These are phyloP conservation scores for Rhizopogon vinicolor DNA, from an alignment of 768 basidiomycete species.

Conservation along the genomic window DNA sequence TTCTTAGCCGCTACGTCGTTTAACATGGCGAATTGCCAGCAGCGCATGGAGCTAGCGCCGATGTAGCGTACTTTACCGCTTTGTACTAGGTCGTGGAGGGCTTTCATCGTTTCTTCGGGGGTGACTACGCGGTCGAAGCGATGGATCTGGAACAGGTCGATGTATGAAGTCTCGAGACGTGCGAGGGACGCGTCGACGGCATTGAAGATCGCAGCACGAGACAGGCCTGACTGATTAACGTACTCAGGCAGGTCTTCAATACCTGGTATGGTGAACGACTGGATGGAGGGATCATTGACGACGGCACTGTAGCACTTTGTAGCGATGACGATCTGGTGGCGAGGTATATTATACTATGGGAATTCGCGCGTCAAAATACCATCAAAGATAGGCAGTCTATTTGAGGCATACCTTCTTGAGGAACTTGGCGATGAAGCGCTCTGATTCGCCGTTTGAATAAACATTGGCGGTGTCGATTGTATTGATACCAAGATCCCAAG, in stretches of 20 bases:
- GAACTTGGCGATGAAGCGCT: conserved; percentile 32
- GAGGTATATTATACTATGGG: conserved; percentile 18
- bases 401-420: conserved; percentile 18
- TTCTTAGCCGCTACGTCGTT: conserved; percentile 40
- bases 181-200: conserved; percentile 31
- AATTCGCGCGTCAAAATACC: too few species aligned
- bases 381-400: too few species aligned
- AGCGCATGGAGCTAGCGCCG: conserved; percentile 33
- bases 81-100: conserved; percentile 44
- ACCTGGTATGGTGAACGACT: background rate
- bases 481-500: conserved; percentile 21
- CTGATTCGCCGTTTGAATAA: conserved; percentile 33
- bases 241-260: conserved; percentile 12
- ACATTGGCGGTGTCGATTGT: conserved; percentile 32
- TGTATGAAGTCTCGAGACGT: conserved; percentile 30
- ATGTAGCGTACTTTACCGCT: conserved; percentile 48
- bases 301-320: conserved; percentile 22
- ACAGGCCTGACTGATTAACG: conserved; percentile 9
- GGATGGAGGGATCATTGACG: conserved; percentile 1
- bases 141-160: conserved; percentile 43
- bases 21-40: conserved; percentile 26
- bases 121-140: conserved; percentile 33
- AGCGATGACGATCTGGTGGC: conserved; percentile 26
- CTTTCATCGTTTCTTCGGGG: conserved; percentile 44
- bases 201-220: conserved; percentile 32